A percentile compares a stretch with the other conserved stretches of the same genome.
Conservation (phyloP, 768 basidiomycete genomes). For the Rubroboletus satanas region DNA sequence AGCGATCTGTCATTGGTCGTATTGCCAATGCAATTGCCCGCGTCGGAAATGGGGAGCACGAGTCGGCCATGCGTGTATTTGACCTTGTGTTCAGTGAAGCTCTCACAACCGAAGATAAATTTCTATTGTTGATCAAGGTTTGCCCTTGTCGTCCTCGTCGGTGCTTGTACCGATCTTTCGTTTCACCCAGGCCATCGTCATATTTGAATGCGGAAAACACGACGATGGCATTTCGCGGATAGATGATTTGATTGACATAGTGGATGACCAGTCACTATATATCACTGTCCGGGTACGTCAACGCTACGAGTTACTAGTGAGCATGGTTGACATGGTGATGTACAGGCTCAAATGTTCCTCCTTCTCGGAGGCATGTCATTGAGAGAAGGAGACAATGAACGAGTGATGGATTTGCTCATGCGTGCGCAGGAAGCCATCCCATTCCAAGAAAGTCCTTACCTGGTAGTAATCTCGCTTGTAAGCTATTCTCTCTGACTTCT, state of each 20-base stretch:
- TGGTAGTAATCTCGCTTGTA: slow-evolving; percentile 9
- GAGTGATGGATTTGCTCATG: background rate
- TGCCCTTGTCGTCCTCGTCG: accelerated
- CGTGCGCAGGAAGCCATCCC: background rate
- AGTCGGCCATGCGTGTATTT: slow-evolving; percentile 1
- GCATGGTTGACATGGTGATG: background rate
- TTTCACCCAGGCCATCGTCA: background rate
- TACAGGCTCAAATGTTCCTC: slow-evolving; percentile 9
- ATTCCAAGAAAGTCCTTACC: background rate
- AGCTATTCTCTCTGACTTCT: background rate
- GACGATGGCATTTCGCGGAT: slow-evolving; percentile 8
- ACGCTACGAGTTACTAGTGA: accelerated
- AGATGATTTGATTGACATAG: background rate
- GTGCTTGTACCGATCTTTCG: background rate
- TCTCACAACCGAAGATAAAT: background rate
- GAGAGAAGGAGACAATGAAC: background rate
- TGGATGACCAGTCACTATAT: background rate
- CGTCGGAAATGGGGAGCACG: background rate
- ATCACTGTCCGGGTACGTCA: slow-evolving; percentile 1
- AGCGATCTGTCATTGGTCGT: slow-evolving; percentile 2
- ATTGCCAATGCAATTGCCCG: slow-evolving; percentile 3
- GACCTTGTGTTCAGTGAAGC: slow-evolving; percentile 6
- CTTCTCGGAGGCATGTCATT: background rate
- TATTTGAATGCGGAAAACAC: slow-evolving; percentile 7
- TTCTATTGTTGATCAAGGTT: slow-evolving; percentile 15